phyloP scores from a whole-genome alignment of 768 basidiomycete species.

The Rhizopogon roseolus region DNA sequence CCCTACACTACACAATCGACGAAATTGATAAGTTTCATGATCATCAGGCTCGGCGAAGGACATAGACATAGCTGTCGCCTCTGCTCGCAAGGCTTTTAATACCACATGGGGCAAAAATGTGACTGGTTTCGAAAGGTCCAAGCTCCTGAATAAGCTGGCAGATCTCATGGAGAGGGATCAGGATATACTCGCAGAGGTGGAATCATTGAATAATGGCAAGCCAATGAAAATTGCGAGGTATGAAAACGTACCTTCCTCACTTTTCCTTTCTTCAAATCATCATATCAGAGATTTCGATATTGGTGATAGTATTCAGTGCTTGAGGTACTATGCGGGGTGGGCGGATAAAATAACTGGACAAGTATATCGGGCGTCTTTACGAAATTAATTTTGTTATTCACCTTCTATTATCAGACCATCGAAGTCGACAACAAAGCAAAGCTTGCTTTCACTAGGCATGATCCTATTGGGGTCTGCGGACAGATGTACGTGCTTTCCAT shows the following conservation, averaged over 20 bases:
- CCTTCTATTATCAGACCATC: conserved; percentile 45
- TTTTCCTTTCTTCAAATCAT: too few species aligned
- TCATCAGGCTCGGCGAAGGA: conserved; percentile 61
- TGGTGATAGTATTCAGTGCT: conserved; percentile 68
- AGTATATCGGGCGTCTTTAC: conserved; percentile 32
- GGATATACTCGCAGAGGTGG: conserved; percentile 78
- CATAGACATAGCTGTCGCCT: conserved; percentile 78
- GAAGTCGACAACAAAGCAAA: conserved; percentile 80
- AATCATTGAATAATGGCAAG: conserved; percentile 89
- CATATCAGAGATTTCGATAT: conserved; percentile 78
- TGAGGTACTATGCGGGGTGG: conserved; percentile 94
- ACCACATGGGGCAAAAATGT: conserved; percentile 89
- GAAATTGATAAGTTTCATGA: neutral
- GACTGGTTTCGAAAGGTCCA: conserved; percentile 77
- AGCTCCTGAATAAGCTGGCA: conserved; percentile 79
- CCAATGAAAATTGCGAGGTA: conserved; percentile 61
- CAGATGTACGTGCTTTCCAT: conserved; percentile 61
- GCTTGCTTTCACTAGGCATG: conserved; percentile 80
- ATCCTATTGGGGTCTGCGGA: conserved; percentile 92
- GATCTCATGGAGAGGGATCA: conserved; percentile 86
- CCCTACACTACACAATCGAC: neutral
- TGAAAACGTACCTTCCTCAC: conserved; percentile 13
- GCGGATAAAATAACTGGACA: conserved; percentile 92
- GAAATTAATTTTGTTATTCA: neutral
- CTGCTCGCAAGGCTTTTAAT: conserved; percentile 78